Percentiles rank a stretch among this genome's conserved stretches.
Evolutionary conservation across 2,329 filamentous ascomycete species (phyloP).

Genomic region (Fusarium tricinctum): DNA sequence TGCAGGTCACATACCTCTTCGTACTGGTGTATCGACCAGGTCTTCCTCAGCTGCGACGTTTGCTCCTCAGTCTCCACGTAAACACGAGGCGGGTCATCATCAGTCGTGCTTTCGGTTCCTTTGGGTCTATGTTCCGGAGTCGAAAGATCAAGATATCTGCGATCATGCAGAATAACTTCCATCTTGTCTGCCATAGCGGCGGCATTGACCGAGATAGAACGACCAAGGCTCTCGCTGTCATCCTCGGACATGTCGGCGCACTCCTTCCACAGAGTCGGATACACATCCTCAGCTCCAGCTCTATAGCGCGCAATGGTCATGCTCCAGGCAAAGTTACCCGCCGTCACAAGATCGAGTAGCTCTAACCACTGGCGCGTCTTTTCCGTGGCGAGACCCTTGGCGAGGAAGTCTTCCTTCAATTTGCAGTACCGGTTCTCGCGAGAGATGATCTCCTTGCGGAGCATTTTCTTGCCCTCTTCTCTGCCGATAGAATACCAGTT

Average conservation of each 20-base stretch:
- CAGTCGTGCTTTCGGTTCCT: neutral
- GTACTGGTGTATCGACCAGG: neutral
- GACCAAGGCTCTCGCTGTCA: neutral
- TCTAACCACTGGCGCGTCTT: neutral
- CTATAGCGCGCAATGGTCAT: neutral
- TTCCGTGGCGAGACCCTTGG: neutral
- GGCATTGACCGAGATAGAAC: neutral
- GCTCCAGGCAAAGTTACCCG: neutral
- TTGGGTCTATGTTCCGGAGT: neutral
- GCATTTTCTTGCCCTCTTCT: neutral
- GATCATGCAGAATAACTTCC: neutral
- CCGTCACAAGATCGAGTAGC: neutral
- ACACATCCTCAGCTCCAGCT: neutral
- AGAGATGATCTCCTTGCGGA: neutral
- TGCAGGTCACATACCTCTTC: neutral
- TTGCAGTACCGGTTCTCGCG: neutral
- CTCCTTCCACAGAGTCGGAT: neutral
- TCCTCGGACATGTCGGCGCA: neutral
- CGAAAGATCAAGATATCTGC: neutral
- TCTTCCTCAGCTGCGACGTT: neutral
- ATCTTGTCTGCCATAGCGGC: neutral
- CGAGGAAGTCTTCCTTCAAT: neutral
- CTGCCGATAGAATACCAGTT: neutral
- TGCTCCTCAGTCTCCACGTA: neutral
- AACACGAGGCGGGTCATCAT: neutral